Percentiles rank a stretch among this genome's conserved stretches.
Conservation (phyloP, 495 filamentous ascomycete species). For the Hypoxylon subgilvum region DNA sequence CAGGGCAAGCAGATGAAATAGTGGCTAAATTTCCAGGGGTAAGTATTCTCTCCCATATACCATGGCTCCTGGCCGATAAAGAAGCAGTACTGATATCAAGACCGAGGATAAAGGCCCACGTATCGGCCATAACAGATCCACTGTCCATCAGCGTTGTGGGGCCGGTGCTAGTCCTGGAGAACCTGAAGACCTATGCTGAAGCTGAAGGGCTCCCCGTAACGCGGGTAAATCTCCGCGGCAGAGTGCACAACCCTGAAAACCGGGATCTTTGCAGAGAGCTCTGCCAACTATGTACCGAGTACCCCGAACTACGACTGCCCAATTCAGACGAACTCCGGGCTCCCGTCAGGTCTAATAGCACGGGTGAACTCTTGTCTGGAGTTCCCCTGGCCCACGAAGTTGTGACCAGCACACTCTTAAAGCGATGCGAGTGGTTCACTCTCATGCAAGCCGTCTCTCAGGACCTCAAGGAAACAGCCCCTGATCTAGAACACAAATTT, state of each 20-base stretch:
- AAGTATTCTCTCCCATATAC: slow-evolving; percentile 4
- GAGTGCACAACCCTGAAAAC: slow-evolving; percentile 46
- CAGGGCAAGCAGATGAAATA: slow-evolving; percentile 41
- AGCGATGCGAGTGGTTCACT: slow-evolving; percentile 45
- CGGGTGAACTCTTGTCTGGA: slow-evolving; percentile 21
- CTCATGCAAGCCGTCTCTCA: slow-evolving; percentile 38
- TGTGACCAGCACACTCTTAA: slow-evolving; percentile 42
- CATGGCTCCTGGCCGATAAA: neutral
- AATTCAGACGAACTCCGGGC: slow-evolving; percentile 27
- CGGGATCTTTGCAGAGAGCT: slow-evolving; percentile 31
- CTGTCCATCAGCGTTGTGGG: slow-evolving; percentile 42
- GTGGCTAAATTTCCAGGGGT: slow-evolving; percentile 33
- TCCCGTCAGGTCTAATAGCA: slow-evolving; percentile 40
- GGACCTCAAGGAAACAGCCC: slow-evolving; percentile 24
- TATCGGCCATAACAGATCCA: slow-evolving; percentile 45
- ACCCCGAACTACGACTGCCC: slow-evolving; percentile 30
- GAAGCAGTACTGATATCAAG: slow-evolving; percentile 1
- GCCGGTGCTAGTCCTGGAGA: slow-evolving; percentile 15
- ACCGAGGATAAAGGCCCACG: slow-evolving; percentile 27
- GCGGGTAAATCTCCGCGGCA: slow-evolving; percentile 34
- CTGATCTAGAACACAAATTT: slow-evolving; percentile 38
- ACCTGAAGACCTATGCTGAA: slow-evolving; percentile 17
- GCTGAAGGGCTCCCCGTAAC: slow-evolving; percentile 28
- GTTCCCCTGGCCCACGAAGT: slow-evolving; percentile 40
- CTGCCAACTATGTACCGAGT: slow-evolving; percentile 24